Base-by-base conservation (phyloP, 352 stramenopile species). In the Pythium guiyangense region DNA sequence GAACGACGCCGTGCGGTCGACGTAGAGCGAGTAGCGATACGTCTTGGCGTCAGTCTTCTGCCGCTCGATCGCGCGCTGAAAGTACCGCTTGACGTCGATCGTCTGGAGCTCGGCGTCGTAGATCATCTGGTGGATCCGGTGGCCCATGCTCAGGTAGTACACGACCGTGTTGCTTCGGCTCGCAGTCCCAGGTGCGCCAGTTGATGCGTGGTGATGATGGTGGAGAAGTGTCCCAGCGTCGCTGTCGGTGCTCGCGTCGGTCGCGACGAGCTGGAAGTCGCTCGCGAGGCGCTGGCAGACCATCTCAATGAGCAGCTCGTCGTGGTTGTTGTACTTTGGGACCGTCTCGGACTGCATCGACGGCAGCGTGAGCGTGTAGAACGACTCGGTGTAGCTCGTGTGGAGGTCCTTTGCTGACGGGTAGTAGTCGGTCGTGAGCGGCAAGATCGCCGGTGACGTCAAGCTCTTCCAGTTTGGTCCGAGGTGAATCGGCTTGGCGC, bases 391-490 rank as follows among this genome's bases (percentile, higher is more conserved):
- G 63, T 92, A 94, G 48, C 60, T 69, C 37, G 71, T 69, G 37
- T 75, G 67, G 6, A 92, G 62, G 20, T 92, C 79, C 46, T 87
- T 84, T 11, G 76, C 65, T 12, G 77, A 78, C 26, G 89, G 89
- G 25, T 93, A 84, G 48, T 93, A 96, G 66, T 97, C 89, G 4
- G 87, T 97, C 31, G 88, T 96, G 26, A 97, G 66, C 18, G 90
- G 90, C 25, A 97, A 63, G 54, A 98, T 97, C 6, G 96, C 97
- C 26, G 97, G 97, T n/a, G 96, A 94, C 27, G 85, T 97, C 6
- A 99, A 66, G 35, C 82, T 97, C 52, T 96, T 98, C 95, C 96
- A 99, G 66, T 98, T 98, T n/a, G 96, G 93, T 2, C 95, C 93
- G 26, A 94, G 66, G 39, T 80, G 70, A n/a, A 76, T 62, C 10